A percentile compares a stretch with the other conserved stretches of the same genome.
Evolutionary conservation across 495 filamentous ascomycete species (phyloP).

Genomic region (Letharia columbiana): DNA sequence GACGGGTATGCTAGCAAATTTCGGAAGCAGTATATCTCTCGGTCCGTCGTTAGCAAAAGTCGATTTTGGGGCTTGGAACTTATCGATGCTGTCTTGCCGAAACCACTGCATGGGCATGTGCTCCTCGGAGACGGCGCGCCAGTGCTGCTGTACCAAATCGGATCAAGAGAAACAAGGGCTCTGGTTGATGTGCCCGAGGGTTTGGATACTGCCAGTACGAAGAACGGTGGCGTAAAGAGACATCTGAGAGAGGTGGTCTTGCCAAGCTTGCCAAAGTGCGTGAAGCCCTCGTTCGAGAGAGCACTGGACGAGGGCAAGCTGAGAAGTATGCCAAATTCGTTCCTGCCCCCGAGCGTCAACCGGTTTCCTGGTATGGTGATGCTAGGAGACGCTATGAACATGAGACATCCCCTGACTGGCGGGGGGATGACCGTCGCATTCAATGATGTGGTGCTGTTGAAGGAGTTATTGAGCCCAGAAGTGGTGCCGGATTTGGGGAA

Average conservation of each 20-base stretch:
- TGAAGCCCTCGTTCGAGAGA: conserved; percentile 63
- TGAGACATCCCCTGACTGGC: conserved; percentile 90
- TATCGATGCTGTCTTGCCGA: conserved; percentile 72
- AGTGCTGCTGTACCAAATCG: conserved; percentile 94
- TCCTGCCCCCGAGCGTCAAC: conserved; percentile 67
- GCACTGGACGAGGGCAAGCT: conserved; percentile 68
- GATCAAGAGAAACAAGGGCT: conserved; percentile 83
- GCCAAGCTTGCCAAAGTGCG: conserved; percentile 61
- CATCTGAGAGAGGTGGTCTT: conserved; percentile 72
- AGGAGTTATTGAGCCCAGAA: conserved; percentile 57
- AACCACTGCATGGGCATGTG: conserved; percentile 72
- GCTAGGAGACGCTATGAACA: conserved; percentile 88
- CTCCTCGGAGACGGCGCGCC: conserved; percentile 71
- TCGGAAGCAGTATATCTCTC: conserved; percentile 67
- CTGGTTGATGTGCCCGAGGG: conserved; percentile 85
- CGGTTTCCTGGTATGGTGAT: conserved; percentile 67
- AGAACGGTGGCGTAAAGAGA: conserved; percentile 70
- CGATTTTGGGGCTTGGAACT: conserved; percentile 92
- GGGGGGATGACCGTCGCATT: conserved; percentile 95
- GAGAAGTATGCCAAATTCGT: conserved; percentile 87
- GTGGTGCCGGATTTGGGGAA: conserved; percentile 61
- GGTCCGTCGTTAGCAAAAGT: conserved; percentile 58
- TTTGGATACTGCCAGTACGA: conserved; percentile 57
- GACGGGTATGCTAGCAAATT: conserved; percentile 94
- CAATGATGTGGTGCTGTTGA: conserved; percentile 74